A percentile compares a stretch with the other conserved stretches of the same genome.
Conservation (phyloP, 139 green algal genomes). For the Desmodesmus armatus region DNA sequence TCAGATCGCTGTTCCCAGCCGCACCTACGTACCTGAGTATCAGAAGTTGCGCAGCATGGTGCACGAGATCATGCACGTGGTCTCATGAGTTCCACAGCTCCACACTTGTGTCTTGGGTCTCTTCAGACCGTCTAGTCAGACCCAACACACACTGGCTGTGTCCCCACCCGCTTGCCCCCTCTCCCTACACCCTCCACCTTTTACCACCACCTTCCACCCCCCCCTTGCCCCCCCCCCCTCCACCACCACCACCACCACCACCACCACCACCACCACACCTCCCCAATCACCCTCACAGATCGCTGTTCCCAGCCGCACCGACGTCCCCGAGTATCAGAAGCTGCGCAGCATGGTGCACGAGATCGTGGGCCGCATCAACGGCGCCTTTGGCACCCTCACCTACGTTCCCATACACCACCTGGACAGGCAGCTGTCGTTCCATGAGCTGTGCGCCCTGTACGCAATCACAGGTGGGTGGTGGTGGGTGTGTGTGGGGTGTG, state of each 20-base stretch:
- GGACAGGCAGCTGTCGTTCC: conserved; percentile 91
- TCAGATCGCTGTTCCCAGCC: conserved; percentile 97
- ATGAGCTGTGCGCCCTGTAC: conserved; percentile 98
- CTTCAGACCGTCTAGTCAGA: too few relatives aligned
- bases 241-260: too few relatives aligned
- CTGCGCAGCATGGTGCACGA: conserved; percentile 97
- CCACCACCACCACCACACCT: too few relatives aligned
- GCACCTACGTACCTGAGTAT: conserved; percentile 97
- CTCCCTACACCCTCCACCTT: too few relatives aligned
- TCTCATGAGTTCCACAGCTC: too few relatives aligned
- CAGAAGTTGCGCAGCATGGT: conserved; percentile 93
- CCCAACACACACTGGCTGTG: too few relatives aligned
- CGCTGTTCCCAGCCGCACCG: conserved; percentile 93
- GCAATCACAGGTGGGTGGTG: conserved; percentile 80
- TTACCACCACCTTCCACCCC: too few relatives aligned
- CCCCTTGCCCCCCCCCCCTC: too few relatives aligned
- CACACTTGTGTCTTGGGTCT: too few relatives aligned
- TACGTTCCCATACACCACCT: conserved; percentile 99
- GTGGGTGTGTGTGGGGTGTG: too few relatives aligned
- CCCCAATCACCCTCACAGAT: conserved; percentile 80
- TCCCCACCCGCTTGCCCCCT: too few relatives aligned
- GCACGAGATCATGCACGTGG: too few relatives aligned
- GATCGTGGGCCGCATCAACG: conserved; percentile 99
- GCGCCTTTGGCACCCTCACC: conserved; percentile 95
- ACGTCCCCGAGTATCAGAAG: conserved; percentile 97